Evolutionary conservation across 257 asterid genomes (phyloP).

Genomic region (Nicotiana noctiflora): DNA sequence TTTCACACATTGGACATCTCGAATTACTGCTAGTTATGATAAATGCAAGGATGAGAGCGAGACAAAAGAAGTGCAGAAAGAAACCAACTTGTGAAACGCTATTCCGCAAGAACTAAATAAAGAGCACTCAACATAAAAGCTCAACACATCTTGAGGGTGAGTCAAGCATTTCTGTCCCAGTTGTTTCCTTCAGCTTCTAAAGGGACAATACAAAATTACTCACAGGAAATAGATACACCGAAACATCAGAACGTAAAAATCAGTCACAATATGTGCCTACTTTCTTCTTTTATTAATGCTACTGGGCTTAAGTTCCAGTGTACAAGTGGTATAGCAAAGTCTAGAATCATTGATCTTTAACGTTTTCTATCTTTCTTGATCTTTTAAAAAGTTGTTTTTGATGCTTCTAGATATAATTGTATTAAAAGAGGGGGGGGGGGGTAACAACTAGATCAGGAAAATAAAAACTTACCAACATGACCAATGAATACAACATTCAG

Average conservation of each 20-base stretch:
- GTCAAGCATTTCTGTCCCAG: background rate
- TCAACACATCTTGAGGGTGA: background rate
- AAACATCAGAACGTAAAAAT: background rate
- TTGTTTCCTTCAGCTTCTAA: background rate
- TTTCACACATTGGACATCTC: background rate
- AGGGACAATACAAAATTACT: background rate
- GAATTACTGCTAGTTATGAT: no score
- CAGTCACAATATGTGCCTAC: background rate
- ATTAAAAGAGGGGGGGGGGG: background rate
- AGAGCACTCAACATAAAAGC: background rate
- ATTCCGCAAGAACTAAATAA: background rate
- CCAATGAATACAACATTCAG: conserved; percentile 93
- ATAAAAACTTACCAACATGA: conserved; percentile 64
- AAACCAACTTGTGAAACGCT: background rate
- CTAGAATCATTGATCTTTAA: background rate
- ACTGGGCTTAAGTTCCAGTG: background rate
- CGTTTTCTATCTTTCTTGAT: conserved; percentile 1
- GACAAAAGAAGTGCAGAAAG: background rate
- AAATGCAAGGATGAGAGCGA: no score
- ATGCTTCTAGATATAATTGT: background rate
- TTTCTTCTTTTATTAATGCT: background rate
- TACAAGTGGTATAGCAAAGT: background rate
- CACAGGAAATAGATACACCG: background rate
- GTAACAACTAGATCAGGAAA: background rate
- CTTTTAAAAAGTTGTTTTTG: background rate